Evolutionary conservation across 2,329 filamentous ascomycete genomes (phyloP).

Genomic region (Amesomyces nigricolor): DNA sequence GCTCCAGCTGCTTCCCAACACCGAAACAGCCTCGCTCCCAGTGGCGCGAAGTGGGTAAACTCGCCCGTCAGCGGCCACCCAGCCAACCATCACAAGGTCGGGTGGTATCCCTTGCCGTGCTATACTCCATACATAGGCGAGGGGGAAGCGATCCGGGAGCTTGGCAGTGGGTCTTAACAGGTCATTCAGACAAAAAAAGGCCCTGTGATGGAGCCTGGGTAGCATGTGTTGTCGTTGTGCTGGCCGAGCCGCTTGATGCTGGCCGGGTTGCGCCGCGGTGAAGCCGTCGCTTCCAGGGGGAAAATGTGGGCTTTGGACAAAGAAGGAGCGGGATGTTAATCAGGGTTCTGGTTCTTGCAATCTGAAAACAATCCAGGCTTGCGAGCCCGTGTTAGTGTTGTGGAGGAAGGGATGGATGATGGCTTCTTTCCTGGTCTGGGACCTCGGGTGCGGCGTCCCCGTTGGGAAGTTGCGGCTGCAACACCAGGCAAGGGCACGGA

Average conservation of each 20-base stretch:
- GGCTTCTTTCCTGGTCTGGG: constrained; percentile 10
- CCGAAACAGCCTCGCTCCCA: background rate
- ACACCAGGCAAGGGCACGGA: constrained; percentile 4
- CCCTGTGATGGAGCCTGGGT: background rate
- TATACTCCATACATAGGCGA: background rate
- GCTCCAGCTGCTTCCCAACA: background rate
- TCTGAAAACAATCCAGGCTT: background rate
- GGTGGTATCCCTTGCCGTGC: background rate
- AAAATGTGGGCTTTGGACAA: no score
- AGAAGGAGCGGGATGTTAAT: no score
- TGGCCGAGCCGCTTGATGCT: background rate
- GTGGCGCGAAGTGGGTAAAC: constrained; percentile 15
- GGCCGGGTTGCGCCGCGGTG: background rate
- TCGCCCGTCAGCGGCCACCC: background rate
- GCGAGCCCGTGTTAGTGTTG: background rate
- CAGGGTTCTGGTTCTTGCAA: background rate
- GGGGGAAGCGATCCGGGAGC: background rate
- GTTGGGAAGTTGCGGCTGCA: background rate
- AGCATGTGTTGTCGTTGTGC: background rate
- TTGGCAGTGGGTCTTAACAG: constrained; percentile 10
- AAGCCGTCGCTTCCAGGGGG: background rate
- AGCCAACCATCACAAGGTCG: background rate
- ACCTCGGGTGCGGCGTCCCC: constrained; percentile 8
- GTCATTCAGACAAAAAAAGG: constrained; percentile 8
- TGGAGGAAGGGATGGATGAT: background rate